Conservation (phyloP, 2,329 filamentous ascomycete species). For the Thermochaetoides dissita region DNA sequence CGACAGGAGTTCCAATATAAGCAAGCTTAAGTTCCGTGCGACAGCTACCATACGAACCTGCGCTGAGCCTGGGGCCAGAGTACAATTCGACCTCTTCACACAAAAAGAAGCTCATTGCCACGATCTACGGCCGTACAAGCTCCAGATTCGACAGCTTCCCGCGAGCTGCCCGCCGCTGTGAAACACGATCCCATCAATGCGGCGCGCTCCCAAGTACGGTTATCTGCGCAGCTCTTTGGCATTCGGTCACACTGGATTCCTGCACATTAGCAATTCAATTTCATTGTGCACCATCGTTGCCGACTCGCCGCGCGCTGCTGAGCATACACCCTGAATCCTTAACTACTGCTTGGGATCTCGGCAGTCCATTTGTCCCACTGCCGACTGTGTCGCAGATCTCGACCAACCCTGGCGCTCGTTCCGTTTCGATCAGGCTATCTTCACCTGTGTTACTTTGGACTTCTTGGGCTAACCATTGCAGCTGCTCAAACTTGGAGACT, state of each 20-base stretch:
- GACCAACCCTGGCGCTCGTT: not conserved
- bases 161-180: conserved; percentile 2
- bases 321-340: too few species aligned
- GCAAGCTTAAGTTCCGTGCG: too few species aligned
- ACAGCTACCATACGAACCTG: not conserved
- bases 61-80: not conserved
- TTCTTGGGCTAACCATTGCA: too few species aligned
- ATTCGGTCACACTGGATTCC: too few species aligned
- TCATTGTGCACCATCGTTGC: too few species aligned
- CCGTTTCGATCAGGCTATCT: not conserved
- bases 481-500: too few species aligned
- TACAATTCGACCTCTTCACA: too few species aligned
- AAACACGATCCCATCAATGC: conserved; percentile 10
- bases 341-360: conserved; percentile 7
- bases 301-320: too few species aligned
- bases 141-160: conserved; percentile 10
- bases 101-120: not conserved
- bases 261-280: too few species aligned
- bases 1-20: too few species aligned
- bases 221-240: conserved; percentile 4
- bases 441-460: too few species aligned
- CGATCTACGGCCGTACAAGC: conserved; percentile 13
- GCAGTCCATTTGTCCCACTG: conserved; percentile 9
- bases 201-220: conserved; percentile 8
- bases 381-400: conserved; percentile 5